Percentiles rank a stretch among this genome's conserved stretches.
Evolutionary conservation across 2,329 filamentous ascomycete species (phyloP).

Genomic region (Davidsoniella virescens): DNA sequence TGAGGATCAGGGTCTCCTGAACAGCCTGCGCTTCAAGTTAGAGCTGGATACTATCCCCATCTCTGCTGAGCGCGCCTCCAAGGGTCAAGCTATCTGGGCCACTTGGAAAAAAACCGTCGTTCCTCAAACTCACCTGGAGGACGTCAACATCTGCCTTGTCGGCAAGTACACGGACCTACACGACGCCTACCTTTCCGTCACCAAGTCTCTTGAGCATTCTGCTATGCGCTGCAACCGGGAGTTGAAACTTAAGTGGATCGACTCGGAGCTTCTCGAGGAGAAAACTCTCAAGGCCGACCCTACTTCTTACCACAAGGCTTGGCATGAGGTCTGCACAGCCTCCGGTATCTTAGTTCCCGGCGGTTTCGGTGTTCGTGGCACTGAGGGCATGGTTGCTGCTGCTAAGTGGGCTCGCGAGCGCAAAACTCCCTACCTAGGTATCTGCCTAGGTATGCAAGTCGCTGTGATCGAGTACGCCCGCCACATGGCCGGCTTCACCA

Average conservation of each 20-base stretch:
- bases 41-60: conserved; percentile 42
- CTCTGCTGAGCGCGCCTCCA: conserved; percentile 35
- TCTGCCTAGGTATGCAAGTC: conserved; percentile 86
- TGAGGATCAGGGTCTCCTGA: conserved; percentile 60
- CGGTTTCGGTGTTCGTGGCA: conserved; percentile 69
- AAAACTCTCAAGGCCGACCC: conserved; percentile 44
- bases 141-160: conserved; percentile 69
- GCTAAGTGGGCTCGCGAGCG: conserved; percentile 77
- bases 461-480: conserved; percentile 81
- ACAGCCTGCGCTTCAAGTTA: conserved; percentile 48
- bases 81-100: conserved; percentile 57
- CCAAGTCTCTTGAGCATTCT: conserved; percentile 79
- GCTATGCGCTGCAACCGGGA: conserved; percentile 74
- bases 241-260: conserved; percentile 69
- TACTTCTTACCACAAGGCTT: conserved; percentile 67
- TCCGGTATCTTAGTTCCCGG: conserved; percentile 49
- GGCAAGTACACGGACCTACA: conserved; percentile 81
- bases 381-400: conserved; percentile 76
- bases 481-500: conserved; percentile 48
- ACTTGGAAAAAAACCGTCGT: conserved; percentile 61
- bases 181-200: conserved; percentile 71
- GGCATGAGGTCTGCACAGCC: conserved; percentile 62
- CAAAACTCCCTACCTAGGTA: conserved; percentile 67
- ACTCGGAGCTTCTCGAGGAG: conserved; percentile 69
- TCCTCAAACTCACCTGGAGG: conserved; percentile 47